Evolutionary conservation across 139 green algal species (phyloP).

Genomic region (Picochlorum sp.): DNA sequence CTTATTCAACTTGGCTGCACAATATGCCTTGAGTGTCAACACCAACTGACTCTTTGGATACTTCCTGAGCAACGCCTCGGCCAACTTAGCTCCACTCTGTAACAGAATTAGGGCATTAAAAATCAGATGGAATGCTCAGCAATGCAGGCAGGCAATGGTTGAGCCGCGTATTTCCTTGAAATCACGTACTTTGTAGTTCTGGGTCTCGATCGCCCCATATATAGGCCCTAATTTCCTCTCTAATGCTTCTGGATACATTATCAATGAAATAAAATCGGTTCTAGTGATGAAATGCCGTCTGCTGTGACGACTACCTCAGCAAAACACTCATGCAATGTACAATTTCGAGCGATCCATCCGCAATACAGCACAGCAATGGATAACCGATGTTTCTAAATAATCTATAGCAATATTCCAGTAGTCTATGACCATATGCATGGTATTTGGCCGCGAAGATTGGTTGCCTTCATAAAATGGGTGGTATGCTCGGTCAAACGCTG

Average conservation of each 20-base stretch:
- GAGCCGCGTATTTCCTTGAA: neutral
- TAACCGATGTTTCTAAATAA: too few relatives aligned
- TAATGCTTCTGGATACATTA: conserved; percentile 32
- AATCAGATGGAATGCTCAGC: too few relatives aligned
- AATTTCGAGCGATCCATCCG: neutral
- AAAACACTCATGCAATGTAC: neutral
- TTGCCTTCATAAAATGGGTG: too few relatives aligned
- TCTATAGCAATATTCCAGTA: too few relatives aligned
- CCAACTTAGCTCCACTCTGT: conserved; percentile 62
- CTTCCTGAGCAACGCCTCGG: conserved; percentile 50
- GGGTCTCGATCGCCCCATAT: conserved; percentile 67
- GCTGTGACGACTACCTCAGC: neutral
- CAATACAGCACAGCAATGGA: too few relatives aligned
- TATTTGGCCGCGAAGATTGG: too few relatives aligned
- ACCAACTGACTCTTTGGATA: conserved; percentile 44
- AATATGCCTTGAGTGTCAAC: conserved; percentile 48
- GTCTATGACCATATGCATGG: too few relatives aligned
- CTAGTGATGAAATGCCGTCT: neutral
- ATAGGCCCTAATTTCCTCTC: conserved; percentile 55
- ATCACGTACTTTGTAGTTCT: conserved; percentile 58
- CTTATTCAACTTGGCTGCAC: conserved; percentile 40
- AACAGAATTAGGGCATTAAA: neutral
- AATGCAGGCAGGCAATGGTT: too few relatives aligned
- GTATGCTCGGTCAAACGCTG: too few relatives aligned
- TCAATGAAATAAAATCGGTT: neutral